phyloP scores from a whole-genome alignment of 169 alveolate species.

The Eimeria necatrix region DNA sequence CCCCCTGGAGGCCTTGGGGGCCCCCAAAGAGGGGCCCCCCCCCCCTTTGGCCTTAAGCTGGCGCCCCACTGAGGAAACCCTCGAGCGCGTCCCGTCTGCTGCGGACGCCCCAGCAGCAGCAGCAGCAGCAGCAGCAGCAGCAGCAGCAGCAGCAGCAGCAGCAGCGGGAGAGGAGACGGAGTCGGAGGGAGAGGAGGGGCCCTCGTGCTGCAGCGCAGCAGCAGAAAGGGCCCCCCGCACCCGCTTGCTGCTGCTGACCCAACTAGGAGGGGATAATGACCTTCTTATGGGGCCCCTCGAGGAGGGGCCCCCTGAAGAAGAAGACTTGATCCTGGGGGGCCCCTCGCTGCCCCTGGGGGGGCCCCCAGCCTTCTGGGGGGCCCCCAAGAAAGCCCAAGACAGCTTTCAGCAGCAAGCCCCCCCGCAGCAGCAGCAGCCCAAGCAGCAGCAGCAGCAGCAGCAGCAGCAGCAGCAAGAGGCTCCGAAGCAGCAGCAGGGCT shows the following conservation, averaged over 20 bases:
- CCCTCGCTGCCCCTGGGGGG: neutral
- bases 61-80: no score
- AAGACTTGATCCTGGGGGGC: slow-evolving; percentile 11
- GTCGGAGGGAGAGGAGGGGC: no score
- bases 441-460: slow-evolving; percentile 54
- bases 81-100: no score
- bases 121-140: no score
- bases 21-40: neutral
- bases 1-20: no score
- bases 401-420: neutral
- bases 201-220: no score
- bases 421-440: slow-evolving; percentile 12
- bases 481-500: slow-evolving; percentile 6
- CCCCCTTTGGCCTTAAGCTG: no score
- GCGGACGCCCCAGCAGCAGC: no score
- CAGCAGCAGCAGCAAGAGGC: slow-evolving; percentile 39
- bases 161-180: no score
- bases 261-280: neutral
- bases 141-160: no score
- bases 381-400: neutral
- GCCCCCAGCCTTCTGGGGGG: neutral
- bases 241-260: neutral
- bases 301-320: slow-evolving; percentile 11
- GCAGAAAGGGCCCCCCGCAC: slow-evolving; percentile 21
- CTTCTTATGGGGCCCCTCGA: slow-evolving; percentile 7